Conservation (phyloP, 2,329 filamentous ascomycete genomes). For the Colletotrichum shisoi region DNA sequence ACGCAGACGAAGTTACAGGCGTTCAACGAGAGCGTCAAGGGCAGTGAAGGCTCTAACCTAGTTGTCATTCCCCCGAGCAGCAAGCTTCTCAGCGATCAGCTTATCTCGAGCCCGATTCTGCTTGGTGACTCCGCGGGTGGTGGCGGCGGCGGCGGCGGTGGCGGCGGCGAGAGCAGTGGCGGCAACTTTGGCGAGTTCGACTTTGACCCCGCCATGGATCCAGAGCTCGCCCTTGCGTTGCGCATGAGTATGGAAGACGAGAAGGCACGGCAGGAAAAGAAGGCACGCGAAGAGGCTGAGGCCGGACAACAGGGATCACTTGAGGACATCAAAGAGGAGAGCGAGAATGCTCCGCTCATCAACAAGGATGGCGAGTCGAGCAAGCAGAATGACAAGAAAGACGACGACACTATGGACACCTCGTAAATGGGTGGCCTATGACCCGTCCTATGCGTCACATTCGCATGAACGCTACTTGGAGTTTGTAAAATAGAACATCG, state of each 20-base stretch:
- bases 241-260: constrained; percentile 99
- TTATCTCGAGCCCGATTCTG: constrained; percentile 88
- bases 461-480: constrained; percentile 29
- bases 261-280: constrained; percentile 89
- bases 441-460: background rate
- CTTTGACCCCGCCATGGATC: constrained; percentile 89
- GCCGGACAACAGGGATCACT: constrained; percentile 77
- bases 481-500: constrained; percentile 40
- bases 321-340: constrained; percentile 83
- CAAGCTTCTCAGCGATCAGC: constrained; percentile 89
- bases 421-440: constrained; percentile 60
- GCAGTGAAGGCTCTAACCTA: constrained; percentile 88
- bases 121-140: constrained; percentile 76
- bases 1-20: constrained; percentile 90
- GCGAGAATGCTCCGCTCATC: constrained; percentile 71
- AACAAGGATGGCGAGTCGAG: constrained; percentile 62
- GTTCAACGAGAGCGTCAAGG: constrained; percentile 93
- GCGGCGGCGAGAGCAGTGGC: constrained; percentile 66
- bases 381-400: constrained; percentile 56
- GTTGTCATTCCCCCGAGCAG: constrained; percentile 90
- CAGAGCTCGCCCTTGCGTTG: constrained; percentile 90
- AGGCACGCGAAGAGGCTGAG: constrained; percentile 77
- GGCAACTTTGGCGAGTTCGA: constrained; percentile 76
- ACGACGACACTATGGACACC: constrained; percentile 87
- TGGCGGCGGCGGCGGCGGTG: constrained; percentile 56